A percentile compares a stretch with the other conserved stretches of the same genome.
Conservation (phyloP, 352 stramenopile species). For the Thraustochytrium striatum region DNA sequence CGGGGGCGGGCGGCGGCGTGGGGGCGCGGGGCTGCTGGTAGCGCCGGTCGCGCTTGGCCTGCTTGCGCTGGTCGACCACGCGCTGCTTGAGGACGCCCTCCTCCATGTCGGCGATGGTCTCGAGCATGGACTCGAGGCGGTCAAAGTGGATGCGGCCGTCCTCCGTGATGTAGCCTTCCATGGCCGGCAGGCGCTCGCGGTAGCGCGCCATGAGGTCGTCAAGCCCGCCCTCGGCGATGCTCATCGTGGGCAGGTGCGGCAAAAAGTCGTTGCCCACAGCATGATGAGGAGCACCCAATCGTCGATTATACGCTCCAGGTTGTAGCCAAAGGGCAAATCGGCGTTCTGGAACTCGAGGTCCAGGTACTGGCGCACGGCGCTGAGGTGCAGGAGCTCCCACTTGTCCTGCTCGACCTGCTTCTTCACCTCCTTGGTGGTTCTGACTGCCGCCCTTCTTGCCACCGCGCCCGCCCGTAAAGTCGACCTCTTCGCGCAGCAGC, state of each 20-base stretch:
- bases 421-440: constrained; percentile 48
- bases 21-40: background rate
- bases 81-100: constrained; percentile 43
- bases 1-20: background rate
- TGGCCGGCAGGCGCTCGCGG: constrained; percentile 65
- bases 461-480: constrained; percentile 74
- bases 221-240: constrained; percentile 97
- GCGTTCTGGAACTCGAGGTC: constrained; percentile 85
- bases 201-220: constrained; percentile 78
- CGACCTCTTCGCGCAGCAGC: constrained; percentile 93
- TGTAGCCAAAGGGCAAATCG: constrained; percentile 55
- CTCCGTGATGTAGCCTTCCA: constrained; percentile 76
- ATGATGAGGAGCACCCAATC: constrained; percentile 99
- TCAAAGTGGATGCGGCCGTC: constrained; percentile 72
- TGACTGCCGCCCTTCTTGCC: constrained; percentile 28
- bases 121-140: constrained; percentile 63
- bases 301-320: constrained; percentile 93
- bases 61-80: background rate
- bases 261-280: constrained; percentile 99
- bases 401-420: constrained; percentile 50
- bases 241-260: constrained; percentile 93
- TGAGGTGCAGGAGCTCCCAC: constrained; percentile 57
- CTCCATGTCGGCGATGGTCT: constrained; percentile 16
- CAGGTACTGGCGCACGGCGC: constrained; percentile 93
- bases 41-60: constrained; percentile 9